Conservation (phyloP, 345 rosid species). For the Melaleuca quinquenervia region DNA sequence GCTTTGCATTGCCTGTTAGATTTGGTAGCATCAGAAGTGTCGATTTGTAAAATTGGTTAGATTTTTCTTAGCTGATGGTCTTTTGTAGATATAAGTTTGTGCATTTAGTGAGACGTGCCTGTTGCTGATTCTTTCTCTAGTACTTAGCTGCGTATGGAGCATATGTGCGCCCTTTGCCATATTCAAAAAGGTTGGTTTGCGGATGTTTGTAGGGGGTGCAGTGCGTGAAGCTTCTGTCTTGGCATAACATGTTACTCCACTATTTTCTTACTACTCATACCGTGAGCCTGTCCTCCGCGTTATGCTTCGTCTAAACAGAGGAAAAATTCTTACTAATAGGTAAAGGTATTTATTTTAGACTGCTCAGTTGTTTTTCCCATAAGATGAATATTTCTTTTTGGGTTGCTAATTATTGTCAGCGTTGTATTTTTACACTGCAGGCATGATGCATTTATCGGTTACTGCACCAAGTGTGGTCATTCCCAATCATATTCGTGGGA, state of each 20-base stretch:
- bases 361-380: not conserved
- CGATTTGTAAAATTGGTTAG: fast-evolving
- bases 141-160: slow-evolving; percentile 87
- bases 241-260: slow-evolving; percentile 65
- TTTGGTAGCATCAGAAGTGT: not conserved
- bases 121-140: slow-evolving; percentile 18
- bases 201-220: slow-evolving; percentile 89
- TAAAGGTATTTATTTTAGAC: not conserved
- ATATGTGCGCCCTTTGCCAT: slow-evolving; percentile 82
- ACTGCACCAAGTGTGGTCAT: slow-evolving; percentile 62
- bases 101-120: not conserved
- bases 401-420: not conserved
- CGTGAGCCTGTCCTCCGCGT: slow-evolving; percentile 84
- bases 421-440: slow-evolving; percentile 10
- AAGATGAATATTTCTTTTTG: not conserved
- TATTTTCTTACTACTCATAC: slow-evolving; percentile 73
- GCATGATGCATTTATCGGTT: slow-evolving; percentile 73
- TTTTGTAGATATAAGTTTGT: not conserved
- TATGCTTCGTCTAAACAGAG: slow-evolving; percentile 51
- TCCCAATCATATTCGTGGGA: slow-evolving; percentile 51
- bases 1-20: not conserved
- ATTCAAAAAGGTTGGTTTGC: slow-evolving; percentile 78
- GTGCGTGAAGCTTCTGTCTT: slow-evolving; percentile 75
- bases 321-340: slow-evolving; percentile 53
- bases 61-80: not conserved